Evolutionary conservation across 495 filamentous ascomycete species (phyloP).

Genomic region (Xylaria intraflava): DNA sequence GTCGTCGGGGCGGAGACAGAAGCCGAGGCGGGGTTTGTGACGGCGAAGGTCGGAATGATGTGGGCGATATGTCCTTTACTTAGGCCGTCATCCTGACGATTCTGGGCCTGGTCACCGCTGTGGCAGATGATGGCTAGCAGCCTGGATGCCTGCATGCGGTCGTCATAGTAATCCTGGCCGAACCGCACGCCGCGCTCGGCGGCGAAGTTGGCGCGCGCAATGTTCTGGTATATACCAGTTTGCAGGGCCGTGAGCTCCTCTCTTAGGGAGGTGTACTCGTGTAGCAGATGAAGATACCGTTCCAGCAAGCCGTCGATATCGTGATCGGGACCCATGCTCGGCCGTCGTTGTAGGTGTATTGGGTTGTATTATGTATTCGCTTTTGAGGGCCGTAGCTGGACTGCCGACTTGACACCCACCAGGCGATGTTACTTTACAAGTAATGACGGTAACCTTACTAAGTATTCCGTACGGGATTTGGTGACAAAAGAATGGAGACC

Average conservation of each 20-base stretch:
- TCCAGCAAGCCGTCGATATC: conserved; percentile 63
- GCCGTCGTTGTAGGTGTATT: too few species aligned
- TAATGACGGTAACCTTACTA: too few species aligned
- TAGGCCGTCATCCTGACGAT: not conserved
- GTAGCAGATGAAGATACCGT: conserved; percentile 61
- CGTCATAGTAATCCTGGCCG: conserved; percentile 64
- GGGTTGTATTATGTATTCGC: too few species aligned
- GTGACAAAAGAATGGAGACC: too few species aligned
- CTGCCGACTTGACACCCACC: too few species aligned
- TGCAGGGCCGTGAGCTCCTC: conserved; percentile 47
- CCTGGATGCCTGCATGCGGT: conserved; percentile 59
- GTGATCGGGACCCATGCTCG: conserved; percentile 22
- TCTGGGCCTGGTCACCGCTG: conserved; percentile 5
- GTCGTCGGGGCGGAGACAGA: not conserved
- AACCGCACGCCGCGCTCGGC: conserved; percentile 56
- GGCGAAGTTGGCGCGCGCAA: conserved; percentile 67
- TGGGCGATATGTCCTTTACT: not conserved
- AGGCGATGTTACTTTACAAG: too few species aligned
- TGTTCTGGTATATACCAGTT: conserved; percentile 45
- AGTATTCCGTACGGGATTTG: too few species aligned
- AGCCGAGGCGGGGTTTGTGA: not conserved
- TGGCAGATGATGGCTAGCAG: conserved; percentile 18
- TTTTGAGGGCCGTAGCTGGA: too few species aligned
- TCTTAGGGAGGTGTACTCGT: conserved; percentile 61
- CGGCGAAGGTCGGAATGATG: conserved; percentile 4